phyloP scores from a whole-genome alignment of 2,329 filamentous ascomycete genomes.

The Aspergillus tamarii region DNA sequence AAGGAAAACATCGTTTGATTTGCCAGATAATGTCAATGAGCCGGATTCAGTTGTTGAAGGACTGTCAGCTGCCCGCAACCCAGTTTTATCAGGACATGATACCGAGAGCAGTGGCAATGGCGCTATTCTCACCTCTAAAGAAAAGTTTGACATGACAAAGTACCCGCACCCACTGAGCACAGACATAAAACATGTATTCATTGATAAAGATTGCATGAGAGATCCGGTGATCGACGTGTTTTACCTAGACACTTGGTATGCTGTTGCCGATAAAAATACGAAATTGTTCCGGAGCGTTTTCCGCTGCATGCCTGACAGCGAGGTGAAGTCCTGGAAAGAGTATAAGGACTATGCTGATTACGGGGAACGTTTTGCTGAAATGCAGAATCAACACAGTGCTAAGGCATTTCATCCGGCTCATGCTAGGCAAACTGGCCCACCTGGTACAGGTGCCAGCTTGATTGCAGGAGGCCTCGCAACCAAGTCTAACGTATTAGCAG shows the following conservation, averaged over 20 bases:
- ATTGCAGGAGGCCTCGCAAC: slow-evolving; percentile 25
- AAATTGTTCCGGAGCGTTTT: slow-evolving; percentile 93
- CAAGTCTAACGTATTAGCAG: slow-evolving; percentile 28
- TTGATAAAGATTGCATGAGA: slow-evolving; percentile 91
- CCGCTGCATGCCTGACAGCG: slow-evolving; percentile 93
- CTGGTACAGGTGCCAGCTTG: slow-evolving; percentile 34
- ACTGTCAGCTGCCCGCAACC: slow-evolving; percentile 54
- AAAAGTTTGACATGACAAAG: slow-evolving; percentile 54
- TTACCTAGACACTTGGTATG: slow-evolving; percentile 84
- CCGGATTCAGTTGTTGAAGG: slow-evolving; percentile 28
- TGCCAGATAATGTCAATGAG: slow-evolving; percentile 24
- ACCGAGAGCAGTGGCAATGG: slow-evolving; percentile 84
- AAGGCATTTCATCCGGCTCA: slow-evolving; percentile 53
- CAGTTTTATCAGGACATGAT: slow-evolving; percentile 71
- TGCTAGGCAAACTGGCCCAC: slow-evolving; percentile 43
- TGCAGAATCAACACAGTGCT: slow-evolving; percentile 59
- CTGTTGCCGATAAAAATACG: slow-evolving; percentile 90
- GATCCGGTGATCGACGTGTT: slow-evolving; percentile 84
- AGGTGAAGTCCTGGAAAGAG: slow-evolving; percentile 89
- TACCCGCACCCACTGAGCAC: slow-evolving; percentile 52
- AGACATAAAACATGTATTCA: slow-evolving; percentile 72
- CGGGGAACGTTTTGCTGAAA: slow-evolving; percentile 72
- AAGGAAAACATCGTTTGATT: slow-evolving; percentile 20
- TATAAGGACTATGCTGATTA: slow-evolving; percentile 86
- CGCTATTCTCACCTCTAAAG: slow-evolving; percentile 51